A percentile compares a stretch with the other conserved stretches of the same genome.
phyloP scores from a whole-genome alignment of 306 rosid species.

The Acmispon strigosus region DNA sequence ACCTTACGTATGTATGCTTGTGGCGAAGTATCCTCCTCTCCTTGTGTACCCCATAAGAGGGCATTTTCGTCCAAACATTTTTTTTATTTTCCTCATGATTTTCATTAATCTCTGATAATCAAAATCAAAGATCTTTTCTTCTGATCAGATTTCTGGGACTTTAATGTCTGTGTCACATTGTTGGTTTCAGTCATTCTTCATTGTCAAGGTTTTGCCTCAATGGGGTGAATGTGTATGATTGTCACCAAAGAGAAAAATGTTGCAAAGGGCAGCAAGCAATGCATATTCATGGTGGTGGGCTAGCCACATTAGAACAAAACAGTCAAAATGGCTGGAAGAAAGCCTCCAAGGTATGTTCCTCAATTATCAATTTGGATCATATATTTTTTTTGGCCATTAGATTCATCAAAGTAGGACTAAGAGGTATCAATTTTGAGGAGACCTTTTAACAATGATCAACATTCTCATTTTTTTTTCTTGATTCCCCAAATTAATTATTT shows the following conservation, averaged over 20 bases:
- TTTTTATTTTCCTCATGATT: slow-evolving; percentile 23
- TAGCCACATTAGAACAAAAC: slow-evolving; percentile 92
- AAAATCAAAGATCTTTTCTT: neutral
- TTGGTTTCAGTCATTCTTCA: neutral
- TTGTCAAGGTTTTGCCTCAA: slow-evolving; percentile 13
- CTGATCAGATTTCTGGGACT: neutral
- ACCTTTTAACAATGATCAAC: slow-evolving; percentile 17
- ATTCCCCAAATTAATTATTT: neutral
- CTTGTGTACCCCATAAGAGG: slow-evolving; percentile 25
- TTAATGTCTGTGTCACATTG: neutral
- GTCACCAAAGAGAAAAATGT: slow-evolving; percentile 40
- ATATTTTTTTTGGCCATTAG: neutral
- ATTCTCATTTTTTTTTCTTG: neutral
- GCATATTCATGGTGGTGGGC: slow-evolving; percentile 99
- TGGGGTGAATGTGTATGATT: slow-evolving; percentile 19
- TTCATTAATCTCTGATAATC: neutral
- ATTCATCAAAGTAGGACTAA: neutral
- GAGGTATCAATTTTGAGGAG: neutral
- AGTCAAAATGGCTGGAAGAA: slow-evolving; percentile 96
- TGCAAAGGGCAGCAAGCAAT: slow-evolving; percentile 96
- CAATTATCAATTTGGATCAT: neutral
- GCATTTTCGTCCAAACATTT: slow-evolving; percentile 20
- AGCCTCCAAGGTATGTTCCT: slow-evolving; percentile 61
- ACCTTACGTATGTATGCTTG: slow-evolving; percentile 43
- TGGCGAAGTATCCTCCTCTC: slow-evolving; percentile 68